phyloP scores from a whole-genome alignment of 805 yeast genomes.

The Naumovozyma dairenensis region DNA sequence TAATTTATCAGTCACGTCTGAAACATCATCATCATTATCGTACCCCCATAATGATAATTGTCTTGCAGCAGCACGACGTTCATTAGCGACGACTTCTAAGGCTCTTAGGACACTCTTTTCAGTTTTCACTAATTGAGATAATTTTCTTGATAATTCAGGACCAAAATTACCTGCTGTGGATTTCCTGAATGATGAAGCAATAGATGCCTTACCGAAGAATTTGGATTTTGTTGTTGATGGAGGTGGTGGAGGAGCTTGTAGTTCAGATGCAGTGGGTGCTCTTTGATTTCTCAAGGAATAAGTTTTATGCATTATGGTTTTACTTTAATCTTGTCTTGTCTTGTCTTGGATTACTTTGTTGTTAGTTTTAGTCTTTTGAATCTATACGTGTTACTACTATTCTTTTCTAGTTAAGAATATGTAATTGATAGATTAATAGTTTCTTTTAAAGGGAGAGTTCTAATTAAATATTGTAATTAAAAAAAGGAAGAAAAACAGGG shows the following conservation, averaged over 20 bases:
- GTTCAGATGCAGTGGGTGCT: conserved; percentile 76
- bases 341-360: too few species aligned
- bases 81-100: conserved; percentile 84
- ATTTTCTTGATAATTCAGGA: conserved; percentile 88
- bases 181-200: conserved; percentile 57
- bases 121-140: conserved; percentile 85
- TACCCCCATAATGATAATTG: conserved; percentile 98
- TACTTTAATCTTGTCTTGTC: too few species aligned
- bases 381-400: too few species aligned
- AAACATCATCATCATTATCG: conserved; percentile 92
- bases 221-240: conserved; percentile 62
- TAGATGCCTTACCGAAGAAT: conserved; percentile 67
- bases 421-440: too few species aligned
- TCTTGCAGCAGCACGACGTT: conserved; percentile 93
- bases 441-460: too few species aligned
- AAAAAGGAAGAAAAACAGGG: too few species aligned
- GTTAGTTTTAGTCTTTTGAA: too few species aligned
- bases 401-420: too few species aligned
- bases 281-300: conserved; percentile 69
- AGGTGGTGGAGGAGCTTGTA: conserved; percentile 75
- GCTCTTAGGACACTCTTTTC: conserved; percentile 95
- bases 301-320: conserved; percentile 61
- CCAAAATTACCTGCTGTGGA: conserved; percentile 86
- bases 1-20: conserved; percentile 93
- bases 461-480: too few species aligned